A percentile compares a stretch with the other conserved stretches of the same genome.
phyloP scores from a whole-genome alignment of 495 filamentous ascomycete genomes.

The Cladorrhinum samala region DNA sequence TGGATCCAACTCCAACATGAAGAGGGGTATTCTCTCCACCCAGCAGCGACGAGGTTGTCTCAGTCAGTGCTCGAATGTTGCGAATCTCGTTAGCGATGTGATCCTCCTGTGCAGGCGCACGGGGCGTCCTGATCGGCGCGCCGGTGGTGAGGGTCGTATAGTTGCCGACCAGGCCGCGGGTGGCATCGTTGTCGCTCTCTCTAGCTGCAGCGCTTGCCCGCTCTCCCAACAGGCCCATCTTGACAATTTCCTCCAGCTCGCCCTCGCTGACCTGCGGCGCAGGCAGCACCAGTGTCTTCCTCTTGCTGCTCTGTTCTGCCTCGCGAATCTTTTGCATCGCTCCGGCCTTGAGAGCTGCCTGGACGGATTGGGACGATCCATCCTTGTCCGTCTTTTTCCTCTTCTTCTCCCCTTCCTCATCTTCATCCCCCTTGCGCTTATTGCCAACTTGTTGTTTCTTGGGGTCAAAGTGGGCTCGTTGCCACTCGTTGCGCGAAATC shows the following conservation, averaged over 20 bases:
- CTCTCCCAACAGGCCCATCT: constrained; percentile 94
- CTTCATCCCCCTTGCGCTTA: constrained; percentile 87
- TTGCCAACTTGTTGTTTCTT: constrained; percentile 92
- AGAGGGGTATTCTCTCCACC: constrained; percentile 92
- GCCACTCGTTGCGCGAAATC: constrained; percentile 69
- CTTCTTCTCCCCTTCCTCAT: constrained; percentile 77
- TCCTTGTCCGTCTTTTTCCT: constrained; percentile 81
- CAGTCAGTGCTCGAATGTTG: constrained; percentile 86
- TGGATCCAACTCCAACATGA: constrained; percentile 71
- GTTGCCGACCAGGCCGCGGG: constrained; percentile 76
- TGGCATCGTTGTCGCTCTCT: constrained; percentile 77
- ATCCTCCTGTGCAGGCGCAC: constrained; percentile 86
- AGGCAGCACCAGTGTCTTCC: constrained; percentile 71
- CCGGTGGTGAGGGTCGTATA: constrained; percentile 72
- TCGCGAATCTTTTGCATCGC: constrained; percentile 95
- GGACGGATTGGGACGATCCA: constrained; percentile 63
- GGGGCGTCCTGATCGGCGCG: constrained; percentile 86
- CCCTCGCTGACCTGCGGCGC: constrained; percentile 84
- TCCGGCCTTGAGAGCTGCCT: constrained; percentile 88
- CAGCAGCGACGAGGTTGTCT: constrained; percentile 91
- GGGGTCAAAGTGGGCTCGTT: constrained; percentile 85
- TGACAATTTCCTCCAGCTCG: constrained; percentile 96
- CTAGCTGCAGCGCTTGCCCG: constrained; percentile 70
- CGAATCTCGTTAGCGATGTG: constrained; percentile 92
- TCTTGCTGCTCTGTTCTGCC: constrained; percentile 93